Evolutionary conservation across 1,284 basidiomycete species (phyloP), one percentile per base, ranked within the genome.

Genomic region (Leccinum griseonigrum): DNA sequence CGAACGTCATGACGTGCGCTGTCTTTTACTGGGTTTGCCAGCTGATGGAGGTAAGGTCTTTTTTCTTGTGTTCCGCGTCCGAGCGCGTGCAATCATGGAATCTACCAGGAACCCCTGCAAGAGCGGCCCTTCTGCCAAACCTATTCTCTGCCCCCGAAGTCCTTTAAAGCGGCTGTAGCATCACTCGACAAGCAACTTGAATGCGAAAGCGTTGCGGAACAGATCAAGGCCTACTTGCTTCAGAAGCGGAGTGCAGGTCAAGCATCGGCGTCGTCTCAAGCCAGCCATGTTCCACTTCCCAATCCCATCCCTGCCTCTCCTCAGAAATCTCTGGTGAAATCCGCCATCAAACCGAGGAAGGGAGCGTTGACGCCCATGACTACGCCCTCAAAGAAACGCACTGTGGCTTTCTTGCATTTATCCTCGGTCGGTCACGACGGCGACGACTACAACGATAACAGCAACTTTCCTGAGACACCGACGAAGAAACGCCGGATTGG

Each of bases 21-120:
- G 7, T 76, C 8, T 76, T 76, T 62, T 66, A 62, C 53, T 74
- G 74, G 74, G 68, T 74, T 3, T 75, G 65, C 29, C 69, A 74
- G 16, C 34, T 76, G 43, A 66, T 74, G 48, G 72, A 76, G 68
- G 73, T 72, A 14, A 46, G 60, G 18, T 18, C 10, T 46, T 13
- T 46, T 50, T 50, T 11, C 11, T 22, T 13, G 18, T 4, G 0
- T 40, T 57, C 1, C 43, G 11, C 11, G 1, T 54, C 31, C 3
- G 36, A 32, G 13, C 9, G 0, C 3, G 43, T 22, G 43, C 43
- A 46, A 34, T 1, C 8, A 4, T 11, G 3, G 26, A 29, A n/a
- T 9, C 43, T 51, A 11, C 22, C 58, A 72, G 71, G 67, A 75
- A 48, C 40, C 66, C 1, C 59, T 76, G 11, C 61, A 62, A 14